Conservation (phyloP, 371 early-diverging fungal species). For the Umbelopsis sp. region DNA sequence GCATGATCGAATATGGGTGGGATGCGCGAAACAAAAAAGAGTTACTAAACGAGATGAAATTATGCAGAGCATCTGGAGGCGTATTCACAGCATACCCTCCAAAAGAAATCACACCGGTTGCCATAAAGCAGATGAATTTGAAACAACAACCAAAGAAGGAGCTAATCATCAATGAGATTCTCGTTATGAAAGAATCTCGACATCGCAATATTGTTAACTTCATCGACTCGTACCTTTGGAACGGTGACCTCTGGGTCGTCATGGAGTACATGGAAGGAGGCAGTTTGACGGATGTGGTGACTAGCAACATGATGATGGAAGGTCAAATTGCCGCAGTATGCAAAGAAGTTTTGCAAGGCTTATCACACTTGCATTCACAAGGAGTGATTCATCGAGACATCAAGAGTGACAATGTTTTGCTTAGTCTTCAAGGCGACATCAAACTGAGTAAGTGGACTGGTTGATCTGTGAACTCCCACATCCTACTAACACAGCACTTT, state of each 20-base stretch:
- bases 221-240: conserved; percentile 89
- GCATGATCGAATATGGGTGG: conserved; percentile 70
- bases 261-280: conserved; percentile 99
- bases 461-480: background rate
- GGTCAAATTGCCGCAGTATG: conserved; percentile 94
- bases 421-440: conserved; percentile 86
- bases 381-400: conserved; percentile 98
- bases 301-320: conserved; percentile 92
- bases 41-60: background rate
- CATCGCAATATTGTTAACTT: conserved; percentile 97
- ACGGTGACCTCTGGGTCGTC: conserved; percentile 91
- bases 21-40: conserved; percentile 58
- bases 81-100: conserved; percentile 87
- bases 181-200: conserved; percentile 89
- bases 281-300: conserved; percentile 89
- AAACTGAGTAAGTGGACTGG: conserved; percentile 74
- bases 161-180: conserved; percentile 94
- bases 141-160: conserved; percentile 96
- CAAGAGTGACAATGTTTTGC: conserved; percentile 95
- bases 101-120: conserved; percentile 72
- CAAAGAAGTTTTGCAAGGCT: conserved; percentile 86
- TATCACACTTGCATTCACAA: conserved; percentile 91
- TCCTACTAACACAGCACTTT: background rate
- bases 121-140: conserved; percentile 96
- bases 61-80: conserved; percentile 86